Percentiles rank a stretch among this genome's conserved stretches.
phyloP scores from a whole-genome alignment of 805 yeast genomes.

The Ogataea trehaloabstinens region DNA sequence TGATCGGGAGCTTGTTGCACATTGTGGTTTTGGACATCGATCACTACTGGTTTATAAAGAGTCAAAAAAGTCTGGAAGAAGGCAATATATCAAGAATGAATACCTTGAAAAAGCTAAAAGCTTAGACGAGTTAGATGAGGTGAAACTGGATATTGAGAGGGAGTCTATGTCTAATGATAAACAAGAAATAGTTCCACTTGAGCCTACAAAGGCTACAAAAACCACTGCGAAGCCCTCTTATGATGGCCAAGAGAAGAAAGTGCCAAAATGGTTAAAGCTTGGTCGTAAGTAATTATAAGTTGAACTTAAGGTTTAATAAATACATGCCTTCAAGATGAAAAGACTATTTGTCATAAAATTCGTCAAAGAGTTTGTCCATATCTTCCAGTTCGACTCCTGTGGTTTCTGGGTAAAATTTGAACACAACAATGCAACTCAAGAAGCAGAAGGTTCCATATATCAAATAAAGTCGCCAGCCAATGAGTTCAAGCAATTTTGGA shows the following conservation, averaged over 20 bases:
- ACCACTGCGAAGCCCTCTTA: no score
- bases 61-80: constrained; percentile 9
- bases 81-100: constrained; percentile 24
- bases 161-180: constrained; percentile 1
- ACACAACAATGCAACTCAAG: constrained; percentile 40
- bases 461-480: constrained; percentile 76
- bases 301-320: neutral
- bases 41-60: constrained; percentile 25
- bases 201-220: no score
- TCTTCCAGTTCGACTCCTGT: constrained; percentile 53
- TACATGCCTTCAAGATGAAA: no score
- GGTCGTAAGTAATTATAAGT: constrained; percentile 23
- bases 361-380: constrained; percentile 50
- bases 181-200: no score
- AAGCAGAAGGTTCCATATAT: constrained; percentile 74
- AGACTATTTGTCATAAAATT: constrained; percentile 12
- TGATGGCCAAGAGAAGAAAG: constrained; percentile 13
- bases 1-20: constrained; percentile 32
- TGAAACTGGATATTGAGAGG: constrained; percentile 18
- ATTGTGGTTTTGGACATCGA: constrained; percentile 41
- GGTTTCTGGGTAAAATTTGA: constrained; percentile 51
- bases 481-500: constrained; percentile 71
- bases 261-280: constrained; percentile 35
- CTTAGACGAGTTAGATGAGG: constrained; percentile 25
- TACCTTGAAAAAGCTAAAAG: constrained; percentile 23